Percentiles rank a stretch among this genome's conserved stretches.
Conservation (phyloP, 2,329 filamentous ascomycete species). For the Hirsutella minnesotensis region DNA sequence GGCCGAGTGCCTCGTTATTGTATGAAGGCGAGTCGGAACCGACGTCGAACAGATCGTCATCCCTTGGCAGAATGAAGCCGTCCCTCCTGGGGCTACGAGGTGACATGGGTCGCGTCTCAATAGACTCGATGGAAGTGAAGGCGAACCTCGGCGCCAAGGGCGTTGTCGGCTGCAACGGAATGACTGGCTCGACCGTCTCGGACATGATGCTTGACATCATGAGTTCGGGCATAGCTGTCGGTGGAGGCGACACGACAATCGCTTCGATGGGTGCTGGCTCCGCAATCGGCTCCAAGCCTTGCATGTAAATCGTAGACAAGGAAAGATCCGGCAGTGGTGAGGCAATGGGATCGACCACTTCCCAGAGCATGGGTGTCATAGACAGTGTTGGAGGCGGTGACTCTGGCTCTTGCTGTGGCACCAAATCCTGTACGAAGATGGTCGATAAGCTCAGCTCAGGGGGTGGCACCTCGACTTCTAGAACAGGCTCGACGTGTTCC, state of each 20-base stretch:
- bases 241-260: neutral
- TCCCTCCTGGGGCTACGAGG: conserved; percentile 41
- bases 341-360: conserved; percentile 5
- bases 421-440: conserved; percentile 13
- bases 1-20: conserved; percentile 26
- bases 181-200: conserved; percentile 13
- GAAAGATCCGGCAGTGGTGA: conserved; percentile 11
- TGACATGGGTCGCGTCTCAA: conserved; percentile 33
- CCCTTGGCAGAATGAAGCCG: conserved; percentile 43
- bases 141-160: conserved; percentile 19
- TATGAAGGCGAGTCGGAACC: conserved; percentile 24
- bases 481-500: conserved; percentile 18
- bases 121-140: conserved; percentile 32
- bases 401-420: conserved; percentile 16
- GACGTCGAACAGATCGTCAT: conserved; percentile 20
- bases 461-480: conserved; percentile 9
- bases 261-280: conserved; percentile 8
- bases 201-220: conserved; percentile 9
- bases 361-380: conserved; percentile 14
- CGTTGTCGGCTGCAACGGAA: conserved; percentile 11
- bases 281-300: conserved; percentile 17
- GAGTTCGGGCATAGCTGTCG: neutral
- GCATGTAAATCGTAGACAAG: conserved; percentile 17
- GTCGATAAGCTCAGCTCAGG: conserved; percentile 13
- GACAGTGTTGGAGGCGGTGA: conserved; percentile 12